Conservation (phyloP, 148 eudicot genomes). For the Rheum nobile region DNA sequence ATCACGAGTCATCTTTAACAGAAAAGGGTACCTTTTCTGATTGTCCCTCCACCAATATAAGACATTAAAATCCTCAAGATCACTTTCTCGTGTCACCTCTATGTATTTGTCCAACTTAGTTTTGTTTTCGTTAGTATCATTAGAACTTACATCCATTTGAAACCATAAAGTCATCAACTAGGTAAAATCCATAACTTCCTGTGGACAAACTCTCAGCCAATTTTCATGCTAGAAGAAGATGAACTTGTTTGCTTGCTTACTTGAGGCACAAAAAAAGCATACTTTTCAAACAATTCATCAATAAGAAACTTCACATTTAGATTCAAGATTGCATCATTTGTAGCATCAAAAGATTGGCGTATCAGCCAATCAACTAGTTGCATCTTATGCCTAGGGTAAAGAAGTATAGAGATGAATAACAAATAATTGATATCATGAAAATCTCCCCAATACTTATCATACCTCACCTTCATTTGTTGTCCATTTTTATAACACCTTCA, state of each 20-base stretch:
- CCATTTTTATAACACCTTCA: not conserved
- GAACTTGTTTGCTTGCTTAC: not conserved
- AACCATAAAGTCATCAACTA: not conserved
- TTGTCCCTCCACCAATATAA: not conserved
- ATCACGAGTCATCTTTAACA: no score
- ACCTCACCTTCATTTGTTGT: not conserved
- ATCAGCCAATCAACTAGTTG: not conserved
- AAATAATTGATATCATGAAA: not conserved
- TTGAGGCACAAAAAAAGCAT: no score
- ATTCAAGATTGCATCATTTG: not conserved
- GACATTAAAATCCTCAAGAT: not conserved
- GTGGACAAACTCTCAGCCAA: not conserved
- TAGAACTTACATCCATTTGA: not conserved
- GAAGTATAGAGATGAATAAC: not conserved
- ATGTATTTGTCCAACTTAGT: not conserved
- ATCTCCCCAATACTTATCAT: constrained; percentile 6
- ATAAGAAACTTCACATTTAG: not conserved
- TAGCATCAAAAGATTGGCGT: not conserved
- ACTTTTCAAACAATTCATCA: no score
- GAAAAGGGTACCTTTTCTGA: no score
- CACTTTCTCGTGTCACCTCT: not conserved
- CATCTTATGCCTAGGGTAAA: no score
- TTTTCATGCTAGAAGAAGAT: not conserved
- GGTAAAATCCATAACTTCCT: not conserved
- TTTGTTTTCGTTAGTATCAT: not conserved